Evolutionary conservation across 2,329 filamentous ascomycete genomes (phyloP).

Genomic region (Didymosphaeria variabile): DNA sequence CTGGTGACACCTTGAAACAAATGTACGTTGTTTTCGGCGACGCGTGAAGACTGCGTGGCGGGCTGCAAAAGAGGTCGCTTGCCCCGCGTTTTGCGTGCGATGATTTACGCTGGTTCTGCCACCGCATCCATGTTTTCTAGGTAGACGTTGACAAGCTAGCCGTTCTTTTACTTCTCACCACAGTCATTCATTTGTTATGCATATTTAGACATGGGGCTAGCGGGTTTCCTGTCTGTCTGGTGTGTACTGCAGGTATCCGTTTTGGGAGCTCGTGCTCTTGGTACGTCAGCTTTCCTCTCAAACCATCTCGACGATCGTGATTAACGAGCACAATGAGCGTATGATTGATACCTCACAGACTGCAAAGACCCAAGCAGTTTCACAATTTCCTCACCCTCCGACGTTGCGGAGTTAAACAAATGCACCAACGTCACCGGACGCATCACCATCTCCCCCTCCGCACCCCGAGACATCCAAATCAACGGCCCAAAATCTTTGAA

Average conservation of each 20-base stretch:
- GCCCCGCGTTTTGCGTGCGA: conserved; percentile 1
- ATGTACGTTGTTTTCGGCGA: background rate
- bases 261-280: background rate
- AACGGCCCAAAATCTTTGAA: conserved; percentile 26
- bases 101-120: background rate
- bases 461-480: conserved; percentile 25
- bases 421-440: conserved; percentile 30
- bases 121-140: background rate
- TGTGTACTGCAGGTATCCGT: background rate
- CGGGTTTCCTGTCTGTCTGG: background rate
- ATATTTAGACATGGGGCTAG: background rate
- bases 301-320: background rate
- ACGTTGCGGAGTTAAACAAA: conserved; percentile 25
- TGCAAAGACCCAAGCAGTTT: conserved; percentile 24
- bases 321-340: too few relatives aligned
- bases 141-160: conserved; percentile 2
- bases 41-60: background rate
- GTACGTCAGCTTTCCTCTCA: conserved; percentile 5
- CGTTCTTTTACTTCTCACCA: background rate
- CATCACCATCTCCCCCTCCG: conserved; percentile 28
- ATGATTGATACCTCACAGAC: conserved; percentile 19
- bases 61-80: conserved; percentile 3
- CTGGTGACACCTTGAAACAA: conserved; percentile 2
- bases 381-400: conserved; percentile 27
- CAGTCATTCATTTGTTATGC: conserved; percentile 2